These are phyloP conservation scores for Maudiozyma saulgeensis DNA, from an alignment of 805 yeast species.

Conservation along the genomic window DNA sequence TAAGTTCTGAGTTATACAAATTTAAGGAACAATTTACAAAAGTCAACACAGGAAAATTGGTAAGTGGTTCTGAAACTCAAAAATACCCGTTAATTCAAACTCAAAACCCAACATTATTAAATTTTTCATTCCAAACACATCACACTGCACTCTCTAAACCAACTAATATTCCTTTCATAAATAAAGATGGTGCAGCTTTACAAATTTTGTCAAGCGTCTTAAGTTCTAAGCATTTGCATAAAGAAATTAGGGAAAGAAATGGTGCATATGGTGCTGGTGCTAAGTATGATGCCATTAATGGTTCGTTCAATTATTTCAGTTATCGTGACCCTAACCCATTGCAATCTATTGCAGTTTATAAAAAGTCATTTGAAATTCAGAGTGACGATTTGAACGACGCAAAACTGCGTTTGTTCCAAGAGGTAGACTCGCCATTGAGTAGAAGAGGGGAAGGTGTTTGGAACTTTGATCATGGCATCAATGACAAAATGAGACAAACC, in stretches of 20 bases:
- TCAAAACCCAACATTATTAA: slow-evolving; percentile 38
- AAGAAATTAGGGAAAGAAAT: slow-evolving; percentile 87
- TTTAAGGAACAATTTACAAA: slow-evolving; percentile 11
- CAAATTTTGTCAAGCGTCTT: slow-evolving; percentile 74
- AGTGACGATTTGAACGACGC: slow-evolving; percentile 73
- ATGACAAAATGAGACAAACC: slow-evolving; percentile 68
- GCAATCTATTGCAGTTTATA: slow-evolving; percentile 55
- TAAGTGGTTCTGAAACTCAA: neutral
- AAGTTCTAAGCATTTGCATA: slow-evolving; percentile 76
- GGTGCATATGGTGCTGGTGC: slow-evolving; percentile 99
- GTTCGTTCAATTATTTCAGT: slow-evolving; percentile 72
- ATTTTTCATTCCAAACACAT: slow-evolving; percentile 81
- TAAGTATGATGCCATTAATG: slow-evolving; percentile 69
- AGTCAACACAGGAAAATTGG: neutral
- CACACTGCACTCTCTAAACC: slow-evolving; percentile 60
- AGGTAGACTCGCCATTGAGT: slow-evolving; percentile 81
- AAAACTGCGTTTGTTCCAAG: slow-evolving; percentile 82
- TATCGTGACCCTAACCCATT: slow-evolving; percentile 89
- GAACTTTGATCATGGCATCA: slow-evolving; percentile 56
- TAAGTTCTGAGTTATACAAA: slow-evolving; percentile 20
- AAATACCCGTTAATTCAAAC: slow-evolving; percentile 4
- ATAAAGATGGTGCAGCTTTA: slow-evolving; percentile 73
- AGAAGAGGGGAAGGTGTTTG: slow-evolving; percentile 68
- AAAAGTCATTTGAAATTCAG: slow-evolving; percentile 39
- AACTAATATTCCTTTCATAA: slow-evolving; percentile 55